Evolutionary conservation across 192 early-diverging fungal genomes (phyloP).

Genomic region (Linnemannia schmuckeri): DNA sequence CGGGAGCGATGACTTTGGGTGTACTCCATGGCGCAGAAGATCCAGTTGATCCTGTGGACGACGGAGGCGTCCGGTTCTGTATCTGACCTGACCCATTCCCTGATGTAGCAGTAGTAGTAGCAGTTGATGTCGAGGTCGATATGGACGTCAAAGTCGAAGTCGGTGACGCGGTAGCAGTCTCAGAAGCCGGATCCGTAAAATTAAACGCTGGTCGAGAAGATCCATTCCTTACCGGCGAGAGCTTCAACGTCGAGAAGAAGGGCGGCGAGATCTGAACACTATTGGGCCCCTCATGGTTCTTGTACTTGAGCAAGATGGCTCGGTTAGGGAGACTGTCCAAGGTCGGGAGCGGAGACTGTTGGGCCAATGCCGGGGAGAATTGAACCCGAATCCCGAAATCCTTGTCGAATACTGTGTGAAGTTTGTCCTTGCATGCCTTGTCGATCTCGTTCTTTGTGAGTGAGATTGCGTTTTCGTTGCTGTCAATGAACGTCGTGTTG

Average conservation of each 20-base stretch:
- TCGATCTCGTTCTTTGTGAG: constrained; percentile 56
- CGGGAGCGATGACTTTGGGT: background rate
- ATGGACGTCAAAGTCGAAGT: background rate
- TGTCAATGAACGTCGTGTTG: constrained; percentile 61
- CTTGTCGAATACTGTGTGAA: constrained; percentile 48
- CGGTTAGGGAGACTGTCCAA: constrained; percentile 38
- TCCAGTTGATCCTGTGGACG: constrained; percentile 14
- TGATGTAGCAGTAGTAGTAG: background rate
- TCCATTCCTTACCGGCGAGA: constrained; percentile 14
- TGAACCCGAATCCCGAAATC: constrained; percentile 39
- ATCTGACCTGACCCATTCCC: background rate
- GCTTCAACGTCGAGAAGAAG: constrained; percentile 26
- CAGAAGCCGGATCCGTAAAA: constrained; percentile 1
- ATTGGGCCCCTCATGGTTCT: constrained; percentile 42
- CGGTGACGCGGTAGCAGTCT: background rate
- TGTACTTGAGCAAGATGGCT: constrained; percentile 41
- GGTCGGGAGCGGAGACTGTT: constrained; percentile 33
- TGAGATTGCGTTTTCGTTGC: constrained; percentile 2
- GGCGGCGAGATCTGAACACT: constrained; percentile 46
- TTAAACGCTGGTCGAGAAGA: background rate
- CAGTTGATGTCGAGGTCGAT: background rate
- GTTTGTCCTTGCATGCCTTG: constrained; percentile 56
- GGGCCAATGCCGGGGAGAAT: constrained; percentile 29
- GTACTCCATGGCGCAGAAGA: background rate
- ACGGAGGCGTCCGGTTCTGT: constrained; percentile 11